Percentiles rank a stretch among this genome's conserved stretches.
phyloP scores from a whole-genome alignment of 192 early-diverging fungal genomes.

The Linnemannia hyalina region DNA sequence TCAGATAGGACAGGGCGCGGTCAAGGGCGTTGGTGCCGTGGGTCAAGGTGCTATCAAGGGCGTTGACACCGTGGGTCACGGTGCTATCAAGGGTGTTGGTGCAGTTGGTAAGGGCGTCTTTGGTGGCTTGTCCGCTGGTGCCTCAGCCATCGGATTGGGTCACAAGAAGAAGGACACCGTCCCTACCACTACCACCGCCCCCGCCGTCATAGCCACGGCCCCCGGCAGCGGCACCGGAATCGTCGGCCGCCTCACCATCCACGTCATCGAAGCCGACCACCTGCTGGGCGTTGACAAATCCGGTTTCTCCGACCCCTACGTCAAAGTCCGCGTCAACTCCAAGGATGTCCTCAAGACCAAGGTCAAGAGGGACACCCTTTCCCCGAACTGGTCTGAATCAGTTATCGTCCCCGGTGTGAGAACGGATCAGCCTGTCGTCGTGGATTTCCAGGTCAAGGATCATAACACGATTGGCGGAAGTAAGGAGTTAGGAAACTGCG shows the following conservation, averaged over 20 bases:
- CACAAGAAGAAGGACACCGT: conserved; percentile 25
- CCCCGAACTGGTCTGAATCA: conserved; percentile 69
- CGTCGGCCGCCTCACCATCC: conserved; percentile 36
- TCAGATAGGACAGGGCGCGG: conserved; percentile 5
- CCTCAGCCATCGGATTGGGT: conserved; percentile 19
- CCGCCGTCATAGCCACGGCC: conserved; percentile 28
- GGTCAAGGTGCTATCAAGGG: conserved; percentile 39
- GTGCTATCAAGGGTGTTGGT: conserved; percentile 17
- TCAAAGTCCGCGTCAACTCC: conserved; percentile 66
- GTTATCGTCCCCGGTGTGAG: conserved; percentile 17
- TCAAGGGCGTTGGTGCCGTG: conserved; percentile 39
- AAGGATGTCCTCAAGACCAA: conserved; percentile 73
- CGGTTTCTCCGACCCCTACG: conserved; percentile 73
- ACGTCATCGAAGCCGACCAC: conserved; percentile 53
- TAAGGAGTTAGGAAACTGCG: conserved; percentile 71
- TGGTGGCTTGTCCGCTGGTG: conserved; percentile 31
- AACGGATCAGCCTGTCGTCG: conserved; percentile 14
- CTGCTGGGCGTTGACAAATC: conserved; percentile 58
- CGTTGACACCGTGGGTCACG: conserved; percentile 41
- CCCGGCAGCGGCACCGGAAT: not conserved
- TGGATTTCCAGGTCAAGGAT: conserved; percentile 73
- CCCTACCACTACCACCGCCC: conserved; percentile 43
- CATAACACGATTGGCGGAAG: conserved; percentile 70
- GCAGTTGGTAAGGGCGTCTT: conserved; percentile 43
- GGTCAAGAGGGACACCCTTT: conserved; percentile 72